A percentile compares a stretch with the other conserved stretches of the same genome.
These are phyloP conservation scores for Collybiopsis luxurians DNA, from an alignment of 768 basidiomycete species.

Conservation along the genomic window DNA sequence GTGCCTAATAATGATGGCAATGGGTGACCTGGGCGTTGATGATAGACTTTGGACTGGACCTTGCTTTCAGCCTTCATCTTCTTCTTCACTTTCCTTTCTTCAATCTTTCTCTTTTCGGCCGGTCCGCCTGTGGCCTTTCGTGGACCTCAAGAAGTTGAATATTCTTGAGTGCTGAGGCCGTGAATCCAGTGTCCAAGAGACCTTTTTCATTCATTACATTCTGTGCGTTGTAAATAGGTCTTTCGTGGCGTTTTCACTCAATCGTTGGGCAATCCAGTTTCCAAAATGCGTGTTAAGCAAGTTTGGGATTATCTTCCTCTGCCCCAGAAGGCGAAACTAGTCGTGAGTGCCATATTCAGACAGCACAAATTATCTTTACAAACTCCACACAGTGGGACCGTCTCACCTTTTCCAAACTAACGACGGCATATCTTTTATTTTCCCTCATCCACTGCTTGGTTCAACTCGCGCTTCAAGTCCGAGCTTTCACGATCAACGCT, in stretches of 20 bases:
- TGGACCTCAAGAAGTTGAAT: slow-evolving; percentile 24
- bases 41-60: not conserved
- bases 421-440: slow-evolving; percentile 64
- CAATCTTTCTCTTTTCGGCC: slow-evolving; percentile 15
- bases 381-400: slow-evolving; percentile 54
- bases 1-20: not conserved
- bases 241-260: not conserved
- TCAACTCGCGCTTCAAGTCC: slow-evolving; percentile 67
- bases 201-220: slow-evolving; percentile 25
- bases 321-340: slow-evolving; percentile 38
- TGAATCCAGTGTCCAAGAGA: slow-evolving; percentile 39
- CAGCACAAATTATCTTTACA: not conserved
- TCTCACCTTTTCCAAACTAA: slow-evolving; percentile 64
- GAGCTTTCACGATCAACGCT: slow-evolving; percentile 64
- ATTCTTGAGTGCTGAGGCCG: slow-evolving; percentile 18
- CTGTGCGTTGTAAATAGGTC: slow-evolving; percentile 5
- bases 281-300: slow-evolving; percentile 38
- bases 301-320: slow-evolving; percentile 35
- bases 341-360: slow-evolving; percentile 35
- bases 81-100: slow-evolving; percentile 15
- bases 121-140: slow-evolving; percentile 16
- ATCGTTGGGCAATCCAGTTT: slow-evolving; percentile 2
- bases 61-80: slow-evolving; percentile 8
- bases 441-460: slow-evolving; percentile 63
- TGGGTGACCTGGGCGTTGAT: not conserved